phyloP scores from a whole-genome alignment of 225 moss, liverwort and hornwort species.

The Neckera pumila region DNA sequence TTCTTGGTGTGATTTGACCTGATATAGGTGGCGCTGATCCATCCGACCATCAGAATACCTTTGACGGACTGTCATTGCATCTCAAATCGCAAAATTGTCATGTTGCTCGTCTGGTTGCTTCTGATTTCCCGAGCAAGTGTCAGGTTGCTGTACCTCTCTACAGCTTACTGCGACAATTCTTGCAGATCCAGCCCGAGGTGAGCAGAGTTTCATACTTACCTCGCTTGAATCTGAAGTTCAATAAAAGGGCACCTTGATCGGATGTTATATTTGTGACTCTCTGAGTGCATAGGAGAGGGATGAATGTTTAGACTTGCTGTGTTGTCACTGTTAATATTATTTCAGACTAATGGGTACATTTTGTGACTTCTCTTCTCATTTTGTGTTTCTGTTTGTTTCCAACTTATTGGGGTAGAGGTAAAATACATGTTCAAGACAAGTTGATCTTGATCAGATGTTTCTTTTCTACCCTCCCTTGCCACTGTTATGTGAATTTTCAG shows the following conservation, averaged over 20 bases:
- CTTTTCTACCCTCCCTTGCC: not conserved
- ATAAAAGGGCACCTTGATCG: not conserved
- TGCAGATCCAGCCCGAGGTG: conserved; percentile 66
- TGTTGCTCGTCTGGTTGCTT: conserved; percentile 75
- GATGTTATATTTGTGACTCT: not conserved
- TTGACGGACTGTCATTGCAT: conserved; percentile 54
- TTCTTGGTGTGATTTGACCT: not conserved
- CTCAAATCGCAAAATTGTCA: conserved; percentile 59
- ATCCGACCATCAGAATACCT: conserved; percentile 72
- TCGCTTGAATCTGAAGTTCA: not conserved
- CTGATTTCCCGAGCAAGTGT: conserved; percentile 61
- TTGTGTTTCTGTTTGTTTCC: not conserved
- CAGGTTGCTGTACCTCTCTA: conserved; percentile 65
- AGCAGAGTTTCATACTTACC: not conserved
- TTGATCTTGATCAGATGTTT: not conserved
- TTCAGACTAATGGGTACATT: not conserved
- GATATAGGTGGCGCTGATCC: conserved; percentile 78
- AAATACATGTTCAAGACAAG: not conserved
- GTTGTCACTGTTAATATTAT: not conserved
- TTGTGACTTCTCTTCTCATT: not conserved
- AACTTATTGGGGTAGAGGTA: not conserved
- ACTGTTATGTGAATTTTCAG: conserved; percentile 21
- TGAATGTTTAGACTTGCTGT: not conserved
- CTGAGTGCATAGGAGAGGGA: not conserved
- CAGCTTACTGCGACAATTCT: conserved; percentile 73